Evolutionary conservation across 768 basidiomycete genomes (phyloP).

Genomic region (Leccinum subgranulosum): DNA sequence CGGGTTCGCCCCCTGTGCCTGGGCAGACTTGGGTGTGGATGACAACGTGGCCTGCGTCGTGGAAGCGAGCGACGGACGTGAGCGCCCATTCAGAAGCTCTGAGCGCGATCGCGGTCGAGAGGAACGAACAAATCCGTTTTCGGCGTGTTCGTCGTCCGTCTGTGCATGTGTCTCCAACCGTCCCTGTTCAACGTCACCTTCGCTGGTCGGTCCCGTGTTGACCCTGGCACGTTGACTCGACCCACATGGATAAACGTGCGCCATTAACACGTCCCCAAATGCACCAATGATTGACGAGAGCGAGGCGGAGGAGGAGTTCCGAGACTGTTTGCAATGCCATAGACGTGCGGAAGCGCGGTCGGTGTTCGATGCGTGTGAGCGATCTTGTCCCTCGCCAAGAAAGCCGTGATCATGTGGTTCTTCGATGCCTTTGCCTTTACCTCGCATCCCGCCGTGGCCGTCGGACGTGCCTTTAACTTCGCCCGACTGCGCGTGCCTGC

Average conservation of each 20-base stretch:
- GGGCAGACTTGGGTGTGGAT: not conserved
- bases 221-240: not conserved
- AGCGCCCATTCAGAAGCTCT: not conserved
- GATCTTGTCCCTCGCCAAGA: not conserved
- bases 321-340: not conserved
- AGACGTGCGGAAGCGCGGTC: not conserved
- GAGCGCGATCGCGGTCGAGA: not conserved
- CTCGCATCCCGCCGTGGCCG: not conserved
- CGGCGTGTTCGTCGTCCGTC: not conserved
- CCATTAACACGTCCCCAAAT: constrained; percentile 15
- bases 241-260: constrained; percentile 3
- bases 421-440: constrained; percentile 8
- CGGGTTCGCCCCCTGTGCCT: constrained; percentile 5
- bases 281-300: constrained; percentile 20
- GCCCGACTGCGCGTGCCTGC: not conserved
- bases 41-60: not conserved
- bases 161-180: constrained; percentile 4
- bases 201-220: not conserved
- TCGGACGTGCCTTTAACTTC: not conserved
- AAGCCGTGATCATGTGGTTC: not conserved
- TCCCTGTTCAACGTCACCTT: constrained; percentile 8
- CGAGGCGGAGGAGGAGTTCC: constrained; percentile 15
- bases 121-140: not conserved
- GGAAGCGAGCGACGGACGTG: not conserved
- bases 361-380: not conserved